Conservation (phyloP, 1,284 basidiomycete genomes). For the Athelia psychrophila region DNA sequence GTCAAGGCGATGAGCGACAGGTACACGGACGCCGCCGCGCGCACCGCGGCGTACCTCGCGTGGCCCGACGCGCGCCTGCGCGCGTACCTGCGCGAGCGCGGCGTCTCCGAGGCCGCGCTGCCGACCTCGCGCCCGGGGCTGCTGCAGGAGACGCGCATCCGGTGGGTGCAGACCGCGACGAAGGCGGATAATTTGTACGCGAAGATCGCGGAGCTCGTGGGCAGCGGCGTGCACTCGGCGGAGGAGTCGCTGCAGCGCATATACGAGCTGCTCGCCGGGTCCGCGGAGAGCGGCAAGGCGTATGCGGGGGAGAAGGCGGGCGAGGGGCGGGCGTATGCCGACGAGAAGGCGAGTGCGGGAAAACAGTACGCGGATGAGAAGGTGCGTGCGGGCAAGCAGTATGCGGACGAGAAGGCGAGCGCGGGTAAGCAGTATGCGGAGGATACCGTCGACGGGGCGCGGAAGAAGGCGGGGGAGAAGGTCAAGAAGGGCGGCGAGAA, state of each 20-base stretch:
- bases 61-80: slow-evolving; percentile 91
- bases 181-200: slow-evolving; percentile 55
- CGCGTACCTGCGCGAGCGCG: slow-evolving; percentile 75
- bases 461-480: slow-evolving; percentile 22
- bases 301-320: slow-evolving; percentile 19
- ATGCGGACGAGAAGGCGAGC: slow-evolving; percentile 23
- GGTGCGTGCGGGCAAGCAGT: slow-evolving; percentile 16
- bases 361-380: slow-evolving; percentile 4
- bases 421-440: slow-evolving; percentile 12
- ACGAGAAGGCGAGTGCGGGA: slow-evolving; percentile 4
- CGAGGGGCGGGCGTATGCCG: slow-evolving; percentile 12
- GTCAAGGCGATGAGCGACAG: slow-evolving; percentile 49
- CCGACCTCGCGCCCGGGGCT: slow-evolving; percentile 67
- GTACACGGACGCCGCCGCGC: slow-evolving; percentile 37
- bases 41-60: slow-evolving; percentile 64
- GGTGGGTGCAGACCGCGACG: slow-evolving; percentile 64
- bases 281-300: slow-evolving; percentile 29
- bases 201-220: slow-evolving; percentile 59
- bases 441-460: slow-evolving; percentile 14
- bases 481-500: slow-evolving; percentile 19
- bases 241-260: slow-evolving; percentile 62
- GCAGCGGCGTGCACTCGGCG: slow-evolving; percentile 59
- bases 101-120: slow-evolving; percentile 64
- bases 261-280: slow-evolving; percentile 41
- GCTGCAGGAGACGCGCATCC: slow-evolving; percentile 76